Conservation (phyloP, 352 stramenopile genomes). For the Paralagenidium karlingii region DNA sequence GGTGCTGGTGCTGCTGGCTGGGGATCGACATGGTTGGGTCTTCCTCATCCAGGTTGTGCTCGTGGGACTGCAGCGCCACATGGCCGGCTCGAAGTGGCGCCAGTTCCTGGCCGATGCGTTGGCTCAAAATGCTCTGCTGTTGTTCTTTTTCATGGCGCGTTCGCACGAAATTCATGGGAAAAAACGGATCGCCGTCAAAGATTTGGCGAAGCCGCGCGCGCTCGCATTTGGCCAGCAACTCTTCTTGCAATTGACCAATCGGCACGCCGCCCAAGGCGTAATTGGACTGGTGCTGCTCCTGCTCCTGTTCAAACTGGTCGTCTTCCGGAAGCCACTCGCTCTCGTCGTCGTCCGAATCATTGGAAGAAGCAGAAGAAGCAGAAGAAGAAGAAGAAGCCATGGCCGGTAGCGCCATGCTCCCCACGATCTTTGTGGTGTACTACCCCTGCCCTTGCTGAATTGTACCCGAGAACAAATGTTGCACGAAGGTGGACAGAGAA, state of each 20-base stretch:
- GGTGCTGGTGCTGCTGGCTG: too few species aligned
- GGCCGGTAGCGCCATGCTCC: too few species aligned
- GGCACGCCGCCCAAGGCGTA: too few species aligned
- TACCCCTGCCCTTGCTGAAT: too few species aligned
- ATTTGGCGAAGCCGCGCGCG: slow-evolving; percentile 44
- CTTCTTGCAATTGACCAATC: too few species aligned
- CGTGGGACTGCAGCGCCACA: background rate
- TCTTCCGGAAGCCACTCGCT: slow-evolving; percentile 9
- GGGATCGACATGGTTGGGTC: background rate
- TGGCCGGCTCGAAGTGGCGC: slow-evolving; percentile 19
- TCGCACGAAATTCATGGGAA: slow-evolving; percentile 43
- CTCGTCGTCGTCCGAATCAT: slow-evolving; percentile 10
- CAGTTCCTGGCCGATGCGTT: slow-evolving; percentile 64
- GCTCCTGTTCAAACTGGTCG: slow-evolving; percentile 9
- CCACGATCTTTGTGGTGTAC: slow-evolving; percentile 15
- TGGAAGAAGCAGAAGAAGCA: too few species aligned
- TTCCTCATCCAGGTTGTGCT: slow-evolving; percentile 9
- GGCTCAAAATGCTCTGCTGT: slow-evolving; percentile 19
- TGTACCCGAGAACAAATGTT: background rate
- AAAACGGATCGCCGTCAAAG: slow-evolving; percentile 46
- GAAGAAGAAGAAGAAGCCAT: too few species aligned
- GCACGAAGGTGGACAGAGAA: slow-evolving; percentile 1
- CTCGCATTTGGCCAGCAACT: slow-evolving; percentile 30
- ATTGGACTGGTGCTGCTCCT: too few species aligned
- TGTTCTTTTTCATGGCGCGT: slow-evolving; percentile 46